Evolutionary conservation across 176 grass and related monocot genomes (phyloP), one percentile per base, ranked within the genome.

Genomic region (Olyra latifolia): DNA sequence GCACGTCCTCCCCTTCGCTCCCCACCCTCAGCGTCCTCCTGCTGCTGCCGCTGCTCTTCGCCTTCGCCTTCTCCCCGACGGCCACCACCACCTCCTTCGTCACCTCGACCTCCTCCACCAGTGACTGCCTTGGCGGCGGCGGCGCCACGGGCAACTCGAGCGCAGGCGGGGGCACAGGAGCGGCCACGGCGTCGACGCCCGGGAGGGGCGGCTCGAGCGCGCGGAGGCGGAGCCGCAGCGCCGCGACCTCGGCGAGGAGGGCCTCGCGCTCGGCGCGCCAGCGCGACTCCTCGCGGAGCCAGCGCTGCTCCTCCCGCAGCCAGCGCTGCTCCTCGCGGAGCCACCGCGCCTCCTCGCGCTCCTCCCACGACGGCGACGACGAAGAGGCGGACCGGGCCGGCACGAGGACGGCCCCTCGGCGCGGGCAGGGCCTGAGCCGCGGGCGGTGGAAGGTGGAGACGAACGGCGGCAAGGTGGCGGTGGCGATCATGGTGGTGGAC

Each of bases 301-400:
- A 98, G 0, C 95, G 77, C 77, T 89, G 85, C 80, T 98, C 95
- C 66, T 97, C 95, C 12, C 90, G 71, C 14, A 85, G 69, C 95
- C 95, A 98, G 0, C 95, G 74, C 71, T 90, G 91, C 80, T 97
- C 95, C 83, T 97, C 95, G 57, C 95, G 89, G 24, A 92, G 79
- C 90, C 92, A 98, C 66, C 86, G 81, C 10, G 75, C 69, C 70
- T 98, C 95, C 78, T 98, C 90, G 54, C 90, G 87, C 86, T 95
- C 90, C 86, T 87, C 89, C 48, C 72, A 87, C 15, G 85, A 71
- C 14, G 82, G 41, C 0, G 83, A 88, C 13, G 87, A 72, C 53
- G 86, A 66, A 0, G 71, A 28, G 25, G 80, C 52, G 32, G 82
- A 71, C 12, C 41, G 83, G 40, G 42, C 17, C 0, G 29, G 35